Evolutionary conservation across 805 yeast genomes (phyloP).

Genomic region (Grigorovia jiainica): DNA sequence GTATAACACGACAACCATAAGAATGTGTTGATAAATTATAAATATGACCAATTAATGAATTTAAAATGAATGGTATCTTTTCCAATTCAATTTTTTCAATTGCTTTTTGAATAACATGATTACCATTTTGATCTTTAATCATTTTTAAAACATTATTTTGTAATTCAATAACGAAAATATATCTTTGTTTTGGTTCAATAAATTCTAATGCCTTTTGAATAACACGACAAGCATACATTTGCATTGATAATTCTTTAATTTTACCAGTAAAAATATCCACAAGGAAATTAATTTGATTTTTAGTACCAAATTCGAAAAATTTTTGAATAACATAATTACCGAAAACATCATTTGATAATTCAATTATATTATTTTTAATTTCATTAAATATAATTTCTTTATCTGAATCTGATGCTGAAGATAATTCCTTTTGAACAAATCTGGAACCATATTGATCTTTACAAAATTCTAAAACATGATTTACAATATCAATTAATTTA

Average conservation of each 20-base stretch:
- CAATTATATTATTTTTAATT: constrained; percentile 62
- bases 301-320: constrained; percentile 74
- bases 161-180: constrained; percentile 60
- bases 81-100: constrained; percentile 77
- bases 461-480: constrained; percentile 83
- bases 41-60: constrained; percentile 57
- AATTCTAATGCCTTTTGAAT: constrained; percentile 88
- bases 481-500: constrained; percentile 62
- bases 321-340: constrained; percentile 97
- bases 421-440: constrained; percentile 84
- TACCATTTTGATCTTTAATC: constrained; percentile 94
- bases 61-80: constrained; percentile 60
- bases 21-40: constrained; percentile 90
- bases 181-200: constrained; percentile 53
- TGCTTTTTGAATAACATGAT: constrained; percentile 93
- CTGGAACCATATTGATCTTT: constrained; percentile 97
- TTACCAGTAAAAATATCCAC: constrained; percentile 51
- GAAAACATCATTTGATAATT: constrained; percentile 89
- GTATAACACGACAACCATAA: constrained; percentile 96
- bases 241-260: constrained; percentile 67
- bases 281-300: constrained; percentile 57
- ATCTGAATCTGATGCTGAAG: constrained; percentile 52
- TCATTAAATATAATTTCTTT: constrained; percentile 79
- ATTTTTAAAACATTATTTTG: constrained; percentile 50
- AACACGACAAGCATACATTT: constrained; percentile 97